phyloP scores from a whole-genome alignment of 1,284 basidiomycete species.

The Marasmius oreades region DNA sequence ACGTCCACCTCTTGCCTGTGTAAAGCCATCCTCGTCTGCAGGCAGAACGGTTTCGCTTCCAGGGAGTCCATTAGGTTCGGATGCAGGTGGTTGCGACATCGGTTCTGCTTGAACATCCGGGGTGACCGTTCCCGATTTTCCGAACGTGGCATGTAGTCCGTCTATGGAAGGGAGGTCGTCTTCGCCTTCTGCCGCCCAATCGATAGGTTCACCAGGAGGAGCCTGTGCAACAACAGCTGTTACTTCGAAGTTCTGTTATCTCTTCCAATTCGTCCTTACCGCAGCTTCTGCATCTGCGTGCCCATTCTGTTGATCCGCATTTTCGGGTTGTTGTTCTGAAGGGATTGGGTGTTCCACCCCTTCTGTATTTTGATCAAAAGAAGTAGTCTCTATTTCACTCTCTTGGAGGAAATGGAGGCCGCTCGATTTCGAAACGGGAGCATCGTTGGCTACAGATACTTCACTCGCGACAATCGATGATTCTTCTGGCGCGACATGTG shows the following conservation, averaged over 20 bases:
- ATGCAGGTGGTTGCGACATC: conserved; percentile 7
- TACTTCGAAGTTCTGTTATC: neutral
- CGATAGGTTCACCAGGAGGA: conserved; percentile 12
- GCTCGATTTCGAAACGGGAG: conserved; percentile 36
- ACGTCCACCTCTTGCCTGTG: conserved; percentile 38
- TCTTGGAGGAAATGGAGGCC: conserved; percentile 76
- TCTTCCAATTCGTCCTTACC: conserved; percentile 14
- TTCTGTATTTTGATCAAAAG: conserved; percentile 46
- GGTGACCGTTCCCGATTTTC: conserved; percentile 24
- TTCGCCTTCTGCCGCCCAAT: conserved; percentile 23
- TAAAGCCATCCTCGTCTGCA: conserved; percentile 63
- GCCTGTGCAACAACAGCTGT: neutral
- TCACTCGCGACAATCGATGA: conserved; percentile 16
- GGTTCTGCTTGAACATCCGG: conserved; percentile 8
- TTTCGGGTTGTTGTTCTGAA: conserved; percentile 16
- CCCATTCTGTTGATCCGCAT: conserved; percentile 27
- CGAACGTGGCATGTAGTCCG: conserved; percentile 32
- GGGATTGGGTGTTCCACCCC: conserved; percentile 46
- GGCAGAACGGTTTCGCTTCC: conserved; percentile 2
- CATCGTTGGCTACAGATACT: conserved; percentile 29
- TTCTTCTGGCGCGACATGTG: conserved; percentile 21
- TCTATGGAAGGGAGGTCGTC: conserved; percentile 37
- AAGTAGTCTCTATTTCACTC: conserved; percentile 61
- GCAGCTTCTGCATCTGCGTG: conserved; percentile 26
- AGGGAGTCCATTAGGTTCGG: neutral